Evolutionary conservation across 2,329 filamentous ascomycete species (phyloP).

Genomic region (Talaromyces amestolkiae): DNA sequence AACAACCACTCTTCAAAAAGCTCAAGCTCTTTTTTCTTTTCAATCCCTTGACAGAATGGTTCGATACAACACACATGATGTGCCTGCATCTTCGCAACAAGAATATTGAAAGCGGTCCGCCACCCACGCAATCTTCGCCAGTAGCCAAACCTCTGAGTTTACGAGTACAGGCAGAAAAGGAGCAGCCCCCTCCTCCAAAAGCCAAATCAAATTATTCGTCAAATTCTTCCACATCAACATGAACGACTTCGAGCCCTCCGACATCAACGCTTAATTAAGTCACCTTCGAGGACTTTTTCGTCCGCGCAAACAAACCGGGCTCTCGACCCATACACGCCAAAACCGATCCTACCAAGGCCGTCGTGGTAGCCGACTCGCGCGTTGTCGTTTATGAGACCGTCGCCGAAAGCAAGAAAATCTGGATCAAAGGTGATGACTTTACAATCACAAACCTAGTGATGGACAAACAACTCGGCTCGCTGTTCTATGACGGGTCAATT

Average conservation of each 20-base stretch:
- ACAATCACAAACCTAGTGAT: conserved; percentile 41
- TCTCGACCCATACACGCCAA: conserved; percentile 30
- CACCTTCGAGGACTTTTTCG: conserved; percentile 43
- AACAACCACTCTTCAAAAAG: conserved; percentile 43
- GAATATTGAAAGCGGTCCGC: conserved; percentile 31
- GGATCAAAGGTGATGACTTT: conserved; percentile 49
- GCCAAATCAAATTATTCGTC: conserved; percentile 39
- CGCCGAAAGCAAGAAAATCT: conserved; percentile 33
- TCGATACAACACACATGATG: conserved; percentile 39
- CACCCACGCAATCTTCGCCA: too few relatives aligned
- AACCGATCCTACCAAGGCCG: conserved; percentile 29
- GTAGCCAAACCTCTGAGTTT: neutral
- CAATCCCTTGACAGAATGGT: conserved; percentile 43
- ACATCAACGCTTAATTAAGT: conserved; percentile 34
- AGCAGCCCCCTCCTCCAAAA: conserved; percentile 29
- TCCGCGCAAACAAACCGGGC: conserved; percentile 32
- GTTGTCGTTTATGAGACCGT: conserved; percentile 39
- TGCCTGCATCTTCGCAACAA: conserved; percentile 39
- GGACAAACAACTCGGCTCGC: conserved; percentile 32
- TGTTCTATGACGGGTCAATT: conserved; percentile 37
- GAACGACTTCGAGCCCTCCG: conserved; percentile 38
- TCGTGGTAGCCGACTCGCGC: conserved; percentile 39
- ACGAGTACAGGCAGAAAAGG: conserved; percentile 23
- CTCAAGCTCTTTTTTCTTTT: conserved; percentile 44
- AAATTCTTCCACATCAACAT: conserved; percentile 40